Base-by-base conservation (phyloP, 2,329 filamentous ascomycete species). In the Beauveria sp. region DNA sequence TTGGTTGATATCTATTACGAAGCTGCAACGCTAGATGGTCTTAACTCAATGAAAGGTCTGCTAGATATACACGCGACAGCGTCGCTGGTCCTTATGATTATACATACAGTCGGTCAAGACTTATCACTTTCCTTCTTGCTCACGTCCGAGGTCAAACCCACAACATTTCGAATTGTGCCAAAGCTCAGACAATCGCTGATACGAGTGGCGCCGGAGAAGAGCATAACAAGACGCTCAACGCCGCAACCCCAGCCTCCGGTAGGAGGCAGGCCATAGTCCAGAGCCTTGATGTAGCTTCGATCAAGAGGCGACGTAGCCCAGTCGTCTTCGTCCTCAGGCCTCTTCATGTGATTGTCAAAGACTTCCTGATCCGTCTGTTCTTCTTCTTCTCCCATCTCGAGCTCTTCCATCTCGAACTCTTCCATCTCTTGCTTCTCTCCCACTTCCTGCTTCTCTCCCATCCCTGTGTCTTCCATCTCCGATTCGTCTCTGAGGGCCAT, bases 161-260 rank as follows among this genome's bases (percentile, higher is more conserved):
- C 80, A 5, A 88, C 83, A 65, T 88, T 86, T 71, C 87, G 85
- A 77, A 99, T 73, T 61, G 85, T 96, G 1, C 95, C 95, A 78
- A 99, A 99, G 40, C 88, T 86, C 69, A 98, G 76, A 20, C 93
- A 91, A 74, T 98, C 93, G 45, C 84, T 85, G 69, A 99, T 97
- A 67, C 89, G 84, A 71, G 84, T 84, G 42, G 86, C 81, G 0
- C 90, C 92, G 1, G 88, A 85, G 69, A 98, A 90, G 54, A 97
- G 76, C 95, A 99, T 99, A 43, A 91, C 88, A 58, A 99, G 78
- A 59, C 95, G 81, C 75, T 99, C 95, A 48, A 99, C 79, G 1
- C 95, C 95, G 69, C 92, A 96, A 1, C 95, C 95, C 95, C 95
- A 99, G 5, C 95, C 95, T 0, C 93, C 95, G 0, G 95, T 99